Evolutionary conservation across 495 filamentous ascomycete species (phyloP).

Genomic region (Aspergillus steynii): DNA sequence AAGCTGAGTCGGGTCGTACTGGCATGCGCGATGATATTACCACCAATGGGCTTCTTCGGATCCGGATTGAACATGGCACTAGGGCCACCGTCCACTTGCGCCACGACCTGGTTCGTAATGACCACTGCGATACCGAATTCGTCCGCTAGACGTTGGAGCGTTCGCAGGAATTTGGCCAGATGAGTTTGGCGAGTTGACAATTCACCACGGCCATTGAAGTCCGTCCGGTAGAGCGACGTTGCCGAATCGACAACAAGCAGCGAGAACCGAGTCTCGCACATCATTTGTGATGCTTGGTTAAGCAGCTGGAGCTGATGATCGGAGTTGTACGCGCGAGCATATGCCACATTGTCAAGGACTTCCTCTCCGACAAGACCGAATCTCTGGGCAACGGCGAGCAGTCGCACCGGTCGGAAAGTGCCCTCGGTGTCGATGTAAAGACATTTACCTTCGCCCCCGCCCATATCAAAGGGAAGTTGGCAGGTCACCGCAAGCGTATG

Average conservation of each 20-base stretch:
- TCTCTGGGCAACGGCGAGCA: conserved; percentile 87
- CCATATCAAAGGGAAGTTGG: conserved; percentile 97
- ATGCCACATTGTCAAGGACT: conserved; percentile 96
- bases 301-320: conserved; percentile 95
- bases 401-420: conserved; percentile 89
- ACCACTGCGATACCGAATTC: conserved; percentile 98
- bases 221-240: conserved; percentile 91
- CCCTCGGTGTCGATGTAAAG: conserved; percentile 99
- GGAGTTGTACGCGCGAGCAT: conserved; percentile 96
- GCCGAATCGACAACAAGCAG: conserved; percentile 93
- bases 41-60: conserved; percentile 98
- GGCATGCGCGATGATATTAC: conserved; percentile 97
- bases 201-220: conserved; percentile 93
- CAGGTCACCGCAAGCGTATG: conserved; percentile 98
- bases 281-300: conserved; percentile 95
- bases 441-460: conserved; percentile 96
- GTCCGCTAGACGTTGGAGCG: conserved; percentile 88
- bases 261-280: conserved; percentile 98
- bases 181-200: conserved; percentile 87
- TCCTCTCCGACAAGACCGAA: conserved; percentile 95
- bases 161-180: conserved; percentile 96
- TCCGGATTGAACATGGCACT: conserved; percentile 98
- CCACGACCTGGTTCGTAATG: conserved; percentile 98
- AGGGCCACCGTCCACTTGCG: conserved; percentile 94
- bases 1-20: conserved; percentile 87